Evolutionary conservation across 73 alveolate species (phyloP).

Genomic region (Paraurostyla sp.): DNA sequence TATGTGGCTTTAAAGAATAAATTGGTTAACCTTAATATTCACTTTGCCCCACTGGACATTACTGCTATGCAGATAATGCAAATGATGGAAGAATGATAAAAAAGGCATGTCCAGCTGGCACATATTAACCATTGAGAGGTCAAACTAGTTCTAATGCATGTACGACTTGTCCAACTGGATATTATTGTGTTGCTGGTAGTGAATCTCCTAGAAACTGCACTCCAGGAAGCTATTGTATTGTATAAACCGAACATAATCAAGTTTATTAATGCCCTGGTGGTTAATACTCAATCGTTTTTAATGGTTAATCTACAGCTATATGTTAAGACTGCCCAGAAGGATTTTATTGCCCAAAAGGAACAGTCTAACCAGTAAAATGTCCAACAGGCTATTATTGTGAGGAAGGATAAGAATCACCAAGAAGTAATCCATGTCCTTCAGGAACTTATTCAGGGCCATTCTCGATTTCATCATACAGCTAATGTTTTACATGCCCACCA

Average conservation of each 20-base stretch:
- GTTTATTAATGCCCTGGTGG: slow-evolving; percentile 37
- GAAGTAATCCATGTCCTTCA: slow-evolving; percentile 56
- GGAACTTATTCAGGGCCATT: slow-evolving; percentile 62
- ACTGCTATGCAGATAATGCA: slow-evolving; percentile 61
- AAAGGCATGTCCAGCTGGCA: slow-evolving; percentile 73
- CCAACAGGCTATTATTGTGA: slow-evolving; percentile 75
- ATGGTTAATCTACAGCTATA: not conserved
- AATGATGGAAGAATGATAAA: slow-evolving; percentile 21
- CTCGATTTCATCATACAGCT: not conserved
- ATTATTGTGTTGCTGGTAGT: slow-evolving; percentile 74
- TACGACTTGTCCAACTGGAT: slow-evolving; percentile 72
- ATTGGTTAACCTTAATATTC: slow-evolving; percentile 56
- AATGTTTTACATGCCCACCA: slow-evolving; percentile 76
- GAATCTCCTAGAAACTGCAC: slow-evolving; percentile 72
- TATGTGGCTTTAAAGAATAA: slow-evolving; percentile 51
- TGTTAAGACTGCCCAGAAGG: slow-evolving; percentile 62
- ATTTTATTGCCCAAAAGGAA: slow-evolving; percentile 25
- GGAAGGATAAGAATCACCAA: slow-evolving; percentile 42
- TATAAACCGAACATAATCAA: not conserved
- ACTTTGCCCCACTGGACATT: slow-evolving; percentile 82
- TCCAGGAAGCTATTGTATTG: slow-evolving; percentile 65
- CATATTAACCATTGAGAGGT: slow-evolving; percentile 60
- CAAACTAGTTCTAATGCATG: not conserved
- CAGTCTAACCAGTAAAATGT: slow-evolving; percentile 62
- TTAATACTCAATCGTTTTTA: not conserved